Conservation (phyloP, 768 basidiomycete genomes). For the Melanogaster broomeanus region DNA sequence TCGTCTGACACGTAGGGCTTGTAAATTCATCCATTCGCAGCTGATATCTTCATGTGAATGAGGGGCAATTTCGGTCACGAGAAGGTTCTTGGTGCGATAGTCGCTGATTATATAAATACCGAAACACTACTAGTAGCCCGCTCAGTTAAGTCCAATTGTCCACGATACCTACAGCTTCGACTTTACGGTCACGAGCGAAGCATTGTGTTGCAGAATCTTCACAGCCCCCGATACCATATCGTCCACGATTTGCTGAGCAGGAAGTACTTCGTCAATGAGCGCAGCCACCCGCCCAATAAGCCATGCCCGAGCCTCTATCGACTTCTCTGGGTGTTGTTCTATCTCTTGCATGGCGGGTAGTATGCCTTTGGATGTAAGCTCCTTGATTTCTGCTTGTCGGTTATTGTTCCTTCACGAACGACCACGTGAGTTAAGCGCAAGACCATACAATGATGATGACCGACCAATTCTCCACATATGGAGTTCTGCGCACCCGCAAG, state of each 20-base stretch:
- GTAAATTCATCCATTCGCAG: no score
- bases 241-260: constrained; percentile 83
- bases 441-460: constrained; percentile 15
- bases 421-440: background rate
- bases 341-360: constrained; percentile 74
- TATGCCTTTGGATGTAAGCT: constrained; percentile 81
- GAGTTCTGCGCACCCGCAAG: constrained; percentile 79
- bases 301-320: constrained; percentile 65
- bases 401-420: constrained; percentile 62
- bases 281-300: constrained; percentile 84
- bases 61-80: no score
- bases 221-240: constrained; percentile 70
- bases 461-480: constrained; percentile 84
- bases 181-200: constrained; percentile 40
- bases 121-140: no score
- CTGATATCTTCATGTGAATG: no score
- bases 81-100: no score
- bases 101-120: no score
- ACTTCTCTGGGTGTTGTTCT: constrained; percentile 81
- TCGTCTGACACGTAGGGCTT: no score
- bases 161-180: constrained; percentile 48
- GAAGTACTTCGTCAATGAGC: constrained; percentile 71
- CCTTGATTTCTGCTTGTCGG: constrained; percentile 77
- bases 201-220: constrained; percentile 43
- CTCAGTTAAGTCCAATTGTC: no score